A percentile compares a stretch with the other conserved stretches of the same genome.
phyloP scores from a whole-genome alignment of 352 stramenopile genomes.

The Nothophytophthora sp. region DNA sequence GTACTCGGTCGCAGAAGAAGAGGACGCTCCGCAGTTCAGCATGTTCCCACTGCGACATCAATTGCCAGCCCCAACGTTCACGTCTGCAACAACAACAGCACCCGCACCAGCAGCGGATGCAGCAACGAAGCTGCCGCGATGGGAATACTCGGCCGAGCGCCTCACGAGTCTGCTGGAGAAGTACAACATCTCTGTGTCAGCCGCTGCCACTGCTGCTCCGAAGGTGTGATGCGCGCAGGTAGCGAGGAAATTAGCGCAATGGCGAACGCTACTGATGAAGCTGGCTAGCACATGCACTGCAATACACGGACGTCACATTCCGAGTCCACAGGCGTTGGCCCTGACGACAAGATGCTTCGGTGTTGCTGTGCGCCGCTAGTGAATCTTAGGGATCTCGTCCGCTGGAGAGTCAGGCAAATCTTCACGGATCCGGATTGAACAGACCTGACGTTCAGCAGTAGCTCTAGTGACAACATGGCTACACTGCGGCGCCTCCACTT shows the following conservation, averaged over 20 bases:
- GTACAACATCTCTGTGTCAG: conserved; percentile 61
- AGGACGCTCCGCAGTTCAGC: conserved; percentile 8
- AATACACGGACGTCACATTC: no score
- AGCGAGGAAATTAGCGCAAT: neutral
- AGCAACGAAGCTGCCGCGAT: conserved; percentile 12
- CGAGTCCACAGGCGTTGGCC: no score
- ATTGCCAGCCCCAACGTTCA: conserved; percentile 21
- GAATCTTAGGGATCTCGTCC: no score
- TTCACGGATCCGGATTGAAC: no score
- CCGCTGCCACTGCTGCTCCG: conserved; percentile 3
- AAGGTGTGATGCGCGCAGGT: conserved; percentile 11
- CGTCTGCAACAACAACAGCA: neutral
- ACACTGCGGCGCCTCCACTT: conserved; percentile 5
- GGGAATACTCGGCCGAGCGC: conserved; percentile 61
- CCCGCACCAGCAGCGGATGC: conserved; percentile 1
- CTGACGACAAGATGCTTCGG: no score
- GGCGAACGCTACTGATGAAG: conserved; percentile 1
- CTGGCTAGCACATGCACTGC: neutral
- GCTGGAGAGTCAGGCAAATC: no score
- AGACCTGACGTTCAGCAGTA: no score
- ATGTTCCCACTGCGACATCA: conserved; percentile 27
- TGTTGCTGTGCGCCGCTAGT: no score
- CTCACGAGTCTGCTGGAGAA: conserved; percentile 62
- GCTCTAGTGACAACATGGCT: neutral
- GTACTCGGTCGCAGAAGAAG: conserved; percentile 23